Conservation (phyloP, 2,329 filamentous ascomycete species). For the Sordariomycetes sp. region DNA sequence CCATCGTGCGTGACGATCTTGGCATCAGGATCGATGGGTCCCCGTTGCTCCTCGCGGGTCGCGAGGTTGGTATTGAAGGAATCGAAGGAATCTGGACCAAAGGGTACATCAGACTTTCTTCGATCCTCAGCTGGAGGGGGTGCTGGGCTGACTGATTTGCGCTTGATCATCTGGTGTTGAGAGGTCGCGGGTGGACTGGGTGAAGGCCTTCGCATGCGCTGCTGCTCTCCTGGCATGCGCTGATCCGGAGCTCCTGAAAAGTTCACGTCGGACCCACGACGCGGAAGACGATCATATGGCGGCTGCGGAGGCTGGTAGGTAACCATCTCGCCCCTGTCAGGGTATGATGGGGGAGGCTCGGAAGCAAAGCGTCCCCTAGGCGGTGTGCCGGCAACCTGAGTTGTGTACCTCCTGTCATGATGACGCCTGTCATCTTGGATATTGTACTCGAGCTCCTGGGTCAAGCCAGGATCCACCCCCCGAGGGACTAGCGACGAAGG, state of each 20-base stretch:
- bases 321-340: constrained; percentile 15
- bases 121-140: constrained; percentile 42
- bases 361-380: constrained; percentile 29
- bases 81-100: constrained; percentile 69
- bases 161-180: constrained; percentile 47
- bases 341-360: constrained; percentile 17
- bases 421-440: constrained; percentile 45
- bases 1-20: constrained; percentile 72
- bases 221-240: too few relatives aligned
- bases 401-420: constrained; percentile 34
- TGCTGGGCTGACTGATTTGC: constrained; percentile 68
- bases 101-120: constrained; percentile 54
- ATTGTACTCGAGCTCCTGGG: constrained; percentile 48
- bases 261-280: too few relatives aligned
- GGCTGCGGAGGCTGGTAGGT: constrained; percentile 10
- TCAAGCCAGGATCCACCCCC: constrained; percentile 44
- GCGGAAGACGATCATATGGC: neutral
- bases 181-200: constrained; percentile 31
- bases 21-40: constrained; percentile 44
- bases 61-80: constrained; percentile 53
- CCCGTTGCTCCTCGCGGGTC: constrained; percentile 17
- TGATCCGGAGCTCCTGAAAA: too few relatives aligned
- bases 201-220: constrained; percentile 13
- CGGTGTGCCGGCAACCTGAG: constrained; percentile 27
- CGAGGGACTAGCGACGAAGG: constrained; percentile 53